Evolutionary conservation across 1,284 basidiomycete genomes (phyloP).

Genomic region (Trametes sp.): DNA sequence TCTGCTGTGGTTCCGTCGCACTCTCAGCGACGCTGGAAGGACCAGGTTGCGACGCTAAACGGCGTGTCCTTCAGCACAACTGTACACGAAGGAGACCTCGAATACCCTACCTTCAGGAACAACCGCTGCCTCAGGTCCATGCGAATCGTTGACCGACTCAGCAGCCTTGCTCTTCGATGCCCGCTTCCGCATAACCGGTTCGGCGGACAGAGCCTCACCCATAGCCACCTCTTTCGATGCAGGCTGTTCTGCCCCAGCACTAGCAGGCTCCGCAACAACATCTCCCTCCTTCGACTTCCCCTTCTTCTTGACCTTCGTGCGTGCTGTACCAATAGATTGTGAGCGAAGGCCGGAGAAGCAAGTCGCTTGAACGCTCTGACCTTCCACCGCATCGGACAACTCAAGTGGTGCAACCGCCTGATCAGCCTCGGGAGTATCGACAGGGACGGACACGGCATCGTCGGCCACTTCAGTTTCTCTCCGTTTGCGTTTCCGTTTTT

Average conservation of each 20-base stretch:
- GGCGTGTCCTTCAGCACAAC: too few relatives aligned
- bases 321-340: neutral
- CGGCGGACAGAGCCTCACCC: neutral
- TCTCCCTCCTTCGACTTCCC: neutral
- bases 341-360: neutral
- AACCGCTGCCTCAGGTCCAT: too few relatives aligned
- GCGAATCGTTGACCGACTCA: neutral
- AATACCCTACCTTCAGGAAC: neutral
- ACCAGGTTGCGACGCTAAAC: neutral
- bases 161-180: neutral
- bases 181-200: neutral
- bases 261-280: neutral
- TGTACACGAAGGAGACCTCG: too few relatives aligned
- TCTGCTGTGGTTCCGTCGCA: neutral
- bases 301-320: constrained; percentile 5
- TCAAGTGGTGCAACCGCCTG: neutral
- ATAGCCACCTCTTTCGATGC: neutral
- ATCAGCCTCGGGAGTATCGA: neutral
- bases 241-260: neutral
- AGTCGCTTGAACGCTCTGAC: neutral
- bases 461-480: neutral
- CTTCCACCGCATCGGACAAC: neutral
- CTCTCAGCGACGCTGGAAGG: neutral
- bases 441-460: neutral
- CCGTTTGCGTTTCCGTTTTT: constrained; percentile 20